phyloP scores from a whole-genome alignment of 352 stramenopile species.

The Globisporangium uncinulatum region DNA sequence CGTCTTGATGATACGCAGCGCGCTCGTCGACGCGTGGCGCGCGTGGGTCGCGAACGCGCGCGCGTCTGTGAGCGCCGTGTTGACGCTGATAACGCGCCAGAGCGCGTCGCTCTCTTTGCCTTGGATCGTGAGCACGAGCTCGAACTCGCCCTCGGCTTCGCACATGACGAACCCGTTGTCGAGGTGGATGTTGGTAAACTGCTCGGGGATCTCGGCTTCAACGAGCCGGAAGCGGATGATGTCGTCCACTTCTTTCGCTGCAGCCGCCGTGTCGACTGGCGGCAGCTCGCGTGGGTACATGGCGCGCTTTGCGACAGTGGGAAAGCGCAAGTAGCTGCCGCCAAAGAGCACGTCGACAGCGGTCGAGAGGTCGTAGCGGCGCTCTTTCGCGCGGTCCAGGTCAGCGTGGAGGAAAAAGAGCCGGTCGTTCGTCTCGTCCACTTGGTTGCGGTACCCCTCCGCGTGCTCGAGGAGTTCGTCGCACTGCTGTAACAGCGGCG shows the following conservation, averaged over 20 bases:
- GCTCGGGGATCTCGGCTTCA: conserved; percentile 68
- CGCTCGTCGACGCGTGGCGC: conserved; percentile 50
- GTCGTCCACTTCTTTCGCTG: conserved; percentile 62
- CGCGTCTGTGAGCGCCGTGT: conserved; percentile 63
- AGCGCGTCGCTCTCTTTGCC: conserved; percentile 68
- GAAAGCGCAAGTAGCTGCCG: conserved; percentile 68
- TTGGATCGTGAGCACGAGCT: conserved; percentile 81
- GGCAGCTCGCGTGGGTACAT: conserved; percentile 67
- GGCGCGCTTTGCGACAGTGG: conserved; percentile 65
- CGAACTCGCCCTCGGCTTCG: no score
- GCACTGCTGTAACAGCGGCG: conserved; percentile 70
- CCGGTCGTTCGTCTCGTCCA: conserved; percentile 80
- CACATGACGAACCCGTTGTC: no score
- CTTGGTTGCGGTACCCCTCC: conserved; percentile 61
- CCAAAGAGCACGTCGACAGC: conserved; percentile 78
- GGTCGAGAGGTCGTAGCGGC: conserved; percentile 75
- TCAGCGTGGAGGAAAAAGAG: conserved; percentile 85
- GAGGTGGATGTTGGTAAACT: no score
- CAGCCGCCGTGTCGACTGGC: conserved; percentile 46
- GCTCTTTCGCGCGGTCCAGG: conserved; percentile 74
- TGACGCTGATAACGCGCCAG: conserved; percentile 79
- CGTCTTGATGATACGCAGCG: conserved; percentile 71
- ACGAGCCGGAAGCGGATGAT: conserved; percentile 82
- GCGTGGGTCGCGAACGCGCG: conserved; percentile 51
- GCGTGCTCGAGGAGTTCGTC: conserved; percentile 52